Percentiles rank a stretch among this genome's conserved stretches.
phyloP scores from a whole-genome alignment of 306 rosid species.

The Pyrus communis region DNA sequence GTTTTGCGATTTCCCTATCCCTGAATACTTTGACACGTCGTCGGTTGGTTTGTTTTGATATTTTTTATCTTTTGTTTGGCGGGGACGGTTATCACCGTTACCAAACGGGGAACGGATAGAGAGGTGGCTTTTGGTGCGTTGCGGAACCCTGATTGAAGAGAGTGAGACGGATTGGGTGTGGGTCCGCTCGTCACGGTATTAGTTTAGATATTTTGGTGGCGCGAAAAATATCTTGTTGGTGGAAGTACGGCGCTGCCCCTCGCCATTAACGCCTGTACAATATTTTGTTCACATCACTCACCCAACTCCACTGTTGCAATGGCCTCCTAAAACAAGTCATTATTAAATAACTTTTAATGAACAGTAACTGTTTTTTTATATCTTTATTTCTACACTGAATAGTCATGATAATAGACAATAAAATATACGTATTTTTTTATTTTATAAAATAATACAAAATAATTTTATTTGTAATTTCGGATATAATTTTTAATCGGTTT shows the following conservation, averaged over 20 bases:
- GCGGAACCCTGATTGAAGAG: background rate
- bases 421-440: too few relatives aligned
- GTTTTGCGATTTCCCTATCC: background rate
- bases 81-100: background rate
- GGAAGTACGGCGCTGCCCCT: background rate
- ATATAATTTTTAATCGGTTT: too few relatives aligned
- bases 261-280: too few relatives aligned
- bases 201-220: background rate
- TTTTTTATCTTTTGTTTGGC: background rate
- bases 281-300: background rate
- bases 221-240: background rate
- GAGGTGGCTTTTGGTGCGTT: background rate
- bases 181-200: background rate
- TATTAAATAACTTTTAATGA: too few relatives aligned
- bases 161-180: background rate
- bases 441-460: too few relatives aligned
- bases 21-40: background rate
- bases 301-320: too few relatives aligned
- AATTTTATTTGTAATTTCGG: too few relatives aligned
- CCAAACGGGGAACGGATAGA: background rate
- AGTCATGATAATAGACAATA: too few relatives aligned
- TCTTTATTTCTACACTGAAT: too few relatives aligned
- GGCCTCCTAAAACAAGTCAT: too few relatives aligned
- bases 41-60: background rate
- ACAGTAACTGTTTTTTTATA: too few relatives aligned